Evolutionary conservation across 2,329 filamentous ascomycete genomes (phyloP), one percentile per base, ranked within the genome.

Genomic region (Mollisiaceae sp.): DNA sequence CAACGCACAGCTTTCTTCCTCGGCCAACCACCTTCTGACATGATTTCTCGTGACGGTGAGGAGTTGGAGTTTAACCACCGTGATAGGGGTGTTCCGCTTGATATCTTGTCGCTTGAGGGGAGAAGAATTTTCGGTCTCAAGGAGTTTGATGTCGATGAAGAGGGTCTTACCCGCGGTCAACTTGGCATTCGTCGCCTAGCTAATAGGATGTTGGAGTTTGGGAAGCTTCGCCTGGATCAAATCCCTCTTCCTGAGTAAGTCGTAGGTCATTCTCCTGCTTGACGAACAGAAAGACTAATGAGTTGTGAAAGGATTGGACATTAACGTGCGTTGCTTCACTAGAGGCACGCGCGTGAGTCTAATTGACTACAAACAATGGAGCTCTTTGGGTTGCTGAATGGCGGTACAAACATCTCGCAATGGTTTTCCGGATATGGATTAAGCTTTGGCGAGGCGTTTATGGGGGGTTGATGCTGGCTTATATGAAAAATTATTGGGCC

Each of bases 1-100:
- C 92, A 96, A 79, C 84, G 90, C 24, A 81, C 86, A n/a, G 85
- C 86, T 0, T 94, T 94, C 70, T 77, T 90, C 1, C 75, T 80
- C 0, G 93, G 92, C 4, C 85, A 83, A 0, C 89, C 89, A 0
- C 85, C 84, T 0, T 89, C 88, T 32, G 89, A 92, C 69, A 92
- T 92, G 74, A 89, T 89, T 0, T 89, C 88, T 1, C 90, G 90
- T 0, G 79, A 84, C 61, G 91, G 91, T 6, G 91, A 93, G 76
- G 63, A 62, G 14, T 14, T 58, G 32, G 66, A 66, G 54, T 47
- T 55, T 22, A 15, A 64, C 2, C 63, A 66, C 38, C 57, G 24
- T 4, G 63, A 68, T 35, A 41, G 59, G 24, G 66, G 66, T 24
- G 56, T 24, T 20, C 35, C 60, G n/a, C 54, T 58, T 11, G 32